Evolutionary conservation across 1,284 basidiomycete genomes (phyloP).

Genomic region (Golubevia pallescens): DNA sequence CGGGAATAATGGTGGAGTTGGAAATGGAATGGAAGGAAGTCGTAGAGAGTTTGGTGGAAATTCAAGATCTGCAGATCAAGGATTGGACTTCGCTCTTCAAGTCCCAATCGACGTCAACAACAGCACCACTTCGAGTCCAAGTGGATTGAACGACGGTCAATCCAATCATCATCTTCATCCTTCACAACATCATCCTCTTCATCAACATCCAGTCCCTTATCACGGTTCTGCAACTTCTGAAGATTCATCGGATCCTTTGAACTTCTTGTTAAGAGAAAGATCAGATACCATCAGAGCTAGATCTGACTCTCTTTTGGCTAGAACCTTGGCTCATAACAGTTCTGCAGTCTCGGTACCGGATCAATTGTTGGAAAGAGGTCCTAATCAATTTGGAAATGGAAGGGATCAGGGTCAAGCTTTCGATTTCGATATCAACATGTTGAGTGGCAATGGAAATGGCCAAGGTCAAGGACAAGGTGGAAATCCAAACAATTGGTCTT

Average conservation of each 20-base stretch:
- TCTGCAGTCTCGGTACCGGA: neutral
- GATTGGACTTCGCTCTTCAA: neutral
- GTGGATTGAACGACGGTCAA: neutral
- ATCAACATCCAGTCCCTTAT: neutral
- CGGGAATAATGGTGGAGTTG: neutral
- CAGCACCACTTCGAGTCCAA: neutral
- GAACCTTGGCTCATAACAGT: neutral
- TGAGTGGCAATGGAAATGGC: neutral
- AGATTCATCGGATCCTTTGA: neutral
- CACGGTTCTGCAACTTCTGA: neutral
- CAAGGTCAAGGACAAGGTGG: no score
- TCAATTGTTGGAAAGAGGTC: neutral
- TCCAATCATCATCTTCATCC: neutral
- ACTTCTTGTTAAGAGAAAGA: neutral
- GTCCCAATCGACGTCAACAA: neutral
- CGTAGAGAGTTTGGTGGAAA: neutral
- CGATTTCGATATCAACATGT: neutral
- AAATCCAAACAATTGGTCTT: no score
- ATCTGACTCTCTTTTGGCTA: neutral
- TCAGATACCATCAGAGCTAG: neutral
- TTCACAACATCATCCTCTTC: neutral
- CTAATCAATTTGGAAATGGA: neutral
- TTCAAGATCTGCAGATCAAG: neutral
- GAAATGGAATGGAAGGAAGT: neutral
- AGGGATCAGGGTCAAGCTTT: neutral